These are phyloP conservation scores for Volvox carteri DNA, from an alignment of 163 green algal genomes.

Conservation along the genomic window DNA sequence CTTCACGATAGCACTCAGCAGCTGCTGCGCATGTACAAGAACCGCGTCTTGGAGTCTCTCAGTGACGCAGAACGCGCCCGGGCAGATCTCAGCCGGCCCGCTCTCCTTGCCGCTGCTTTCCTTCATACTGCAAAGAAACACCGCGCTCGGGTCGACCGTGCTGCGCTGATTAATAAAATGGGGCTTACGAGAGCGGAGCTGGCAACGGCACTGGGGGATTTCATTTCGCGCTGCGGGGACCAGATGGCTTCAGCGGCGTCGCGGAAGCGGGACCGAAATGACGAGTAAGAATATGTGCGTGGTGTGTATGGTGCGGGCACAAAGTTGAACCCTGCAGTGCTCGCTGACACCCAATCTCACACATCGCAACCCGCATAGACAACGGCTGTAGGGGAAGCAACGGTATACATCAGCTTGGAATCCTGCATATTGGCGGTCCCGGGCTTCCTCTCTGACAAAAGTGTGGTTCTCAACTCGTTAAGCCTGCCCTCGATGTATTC, in stretches of 20 bases:
- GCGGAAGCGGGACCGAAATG: background rate
- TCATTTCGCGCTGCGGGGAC: slow-evolving; percentile 18
- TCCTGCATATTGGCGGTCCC: background rate
- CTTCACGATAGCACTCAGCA: slow-evolving; percentile 11
- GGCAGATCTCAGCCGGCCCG: slow-evolving; percentile 14
- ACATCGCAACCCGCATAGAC: background rate
- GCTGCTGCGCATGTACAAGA: slow-evolving; percentile 19
- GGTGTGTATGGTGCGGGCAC: background rate
- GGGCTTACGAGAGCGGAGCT: slow-evolving; percentile 33
- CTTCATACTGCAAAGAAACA: background rate
- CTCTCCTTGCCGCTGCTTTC: slow-evolving; percentile 33
- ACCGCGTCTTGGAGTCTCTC: background rate
- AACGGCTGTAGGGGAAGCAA: background rate
- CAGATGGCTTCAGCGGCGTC: slow-evolving; percentile 14
- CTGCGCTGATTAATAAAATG: slow-evolving; percentile 20
- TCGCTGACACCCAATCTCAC: background rate
- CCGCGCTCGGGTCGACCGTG: slow-evolving; percentile 2
- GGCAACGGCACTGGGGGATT: background rate
- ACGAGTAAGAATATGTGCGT: background rate
- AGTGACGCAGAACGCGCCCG: background rate
- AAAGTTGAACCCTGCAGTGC: background rate
- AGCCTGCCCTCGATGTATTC: background rate
- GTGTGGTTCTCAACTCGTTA: background rate
- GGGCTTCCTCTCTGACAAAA: background rate
- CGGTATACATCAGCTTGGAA: too few species aligned